A percentile compares a stretch with the other conserved stretches of the same genome.
Conservation (phyloP, 2,329 filamentous ascomycete genomes). For the Periconia sp. region DNA sequence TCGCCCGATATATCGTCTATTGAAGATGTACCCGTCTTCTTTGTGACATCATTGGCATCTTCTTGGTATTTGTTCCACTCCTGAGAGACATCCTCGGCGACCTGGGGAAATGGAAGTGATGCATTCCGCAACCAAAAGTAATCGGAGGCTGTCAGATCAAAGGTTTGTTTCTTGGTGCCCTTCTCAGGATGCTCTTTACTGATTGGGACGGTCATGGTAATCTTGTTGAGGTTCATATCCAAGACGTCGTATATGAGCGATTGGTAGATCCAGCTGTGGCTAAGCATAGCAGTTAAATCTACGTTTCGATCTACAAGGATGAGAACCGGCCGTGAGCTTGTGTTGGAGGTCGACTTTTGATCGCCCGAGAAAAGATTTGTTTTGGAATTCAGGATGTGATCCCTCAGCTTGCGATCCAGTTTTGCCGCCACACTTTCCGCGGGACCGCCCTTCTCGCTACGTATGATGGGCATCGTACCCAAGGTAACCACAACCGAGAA, state of each 20-base stretch:
- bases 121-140: conserved; percentile 98
- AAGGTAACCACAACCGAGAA: conserved; percentile 99
- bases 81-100: conserved; percentile 92
- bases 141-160: conserved; percentile 86
- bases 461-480: conserved; percentile 95
- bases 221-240: conserved; percentile 84
- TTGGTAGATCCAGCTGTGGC: conserved; percentile 91
- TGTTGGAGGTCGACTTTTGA: conserved; percentile 58
- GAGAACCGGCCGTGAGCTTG: conserved; percentile 77
- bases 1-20: conserved; percentile 93
- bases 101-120: conserved; percentile 86
- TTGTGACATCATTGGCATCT: conserved; percentile 90
- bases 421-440: conserved; percentile 94
- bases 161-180: conserved; percentile 80
- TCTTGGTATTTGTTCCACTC: conserved; percentile 95
- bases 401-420: conserved; percentile 90
- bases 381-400: conserved; percentile 96
- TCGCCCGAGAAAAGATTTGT: conserved; percentile 88
- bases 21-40: conserved; percentile 89
- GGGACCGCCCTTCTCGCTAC: conserved; percentile 88
- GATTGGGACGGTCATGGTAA: conserved; percentile 81
- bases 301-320: conserved; percentile 92
- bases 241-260: conserved; percentile 80
- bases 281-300: conserved; percentile 97
- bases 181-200: conserved; percentile 77